Evolutionary conservation across 73 alveolate species (phyloP), one percentile per base, ranked within the genome.

Genomic region (Diophrys appendiculata): DNA sequence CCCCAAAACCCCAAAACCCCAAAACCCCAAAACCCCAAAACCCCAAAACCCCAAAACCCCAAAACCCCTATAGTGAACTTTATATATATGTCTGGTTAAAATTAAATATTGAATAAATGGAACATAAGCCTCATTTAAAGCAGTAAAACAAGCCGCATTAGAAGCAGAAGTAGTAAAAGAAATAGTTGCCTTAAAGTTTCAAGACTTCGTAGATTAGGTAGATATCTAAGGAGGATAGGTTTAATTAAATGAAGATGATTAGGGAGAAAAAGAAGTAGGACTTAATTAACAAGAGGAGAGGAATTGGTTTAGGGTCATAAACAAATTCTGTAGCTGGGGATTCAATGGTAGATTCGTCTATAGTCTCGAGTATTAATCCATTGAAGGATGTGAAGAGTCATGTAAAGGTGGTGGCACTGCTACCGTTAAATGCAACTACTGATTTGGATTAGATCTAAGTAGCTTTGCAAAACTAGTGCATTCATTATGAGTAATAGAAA

Each of bases 121-220:
- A 76, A n/a, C 33, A n/a, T 52, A 26, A 65, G 55, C 88, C 93
- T 8, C 83, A 85, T 34, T 25, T 68, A 33, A 68, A 73, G 26
- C 77, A 85, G 74, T 0, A 3, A 43, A 85, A 85, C 81, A 85
- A 85, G 60, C 54, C 86, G 28, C 88, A 85, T 72, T 43, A 68
- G 27, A 69, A 67, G 81, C 29, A 72, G 34, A 18, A 33, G 35
- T 28, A 25, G 52, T 14, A 3, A 69, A 74, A 69, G 71, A 80
- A 0, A 85, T 68, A 56, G 78, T 82, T 11, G 89, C 77, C 25
- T 79, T 81, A 35, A 77, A 76, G 43, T 32, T 78, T 3, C 77
- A 77, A 68, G 84, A 56, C 28, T 25, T 18, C 60, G n/a, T 43
- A 43, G 60, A 43, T 43, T 11, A 43, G 60, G 18, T 18, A 43